Conservation (phyloP, 805 yeast species). For the Kazachstania viticola region DNA sequence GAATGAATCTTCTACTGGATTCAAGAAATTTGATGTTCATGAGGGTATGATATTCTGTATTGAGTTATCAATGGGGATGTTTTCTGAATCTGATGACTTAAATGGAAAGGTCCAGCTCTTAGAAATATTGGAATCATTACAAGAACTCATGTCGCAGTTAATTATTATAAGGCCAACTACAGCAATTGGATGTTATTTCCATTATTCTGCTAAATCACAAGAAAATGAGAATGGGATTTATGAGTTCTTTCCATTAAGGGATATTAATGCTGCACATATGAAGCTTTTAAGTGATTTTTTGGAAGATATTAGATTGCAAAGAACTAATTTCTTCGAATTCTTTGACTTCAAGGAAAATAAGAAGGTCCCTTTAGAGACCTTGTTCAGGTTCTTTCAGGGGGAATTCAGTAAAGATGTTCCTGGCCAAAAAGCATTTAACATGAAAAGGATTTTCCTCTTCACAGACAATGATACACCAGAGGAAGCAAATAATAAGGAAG, state of each 20-base stretch:
- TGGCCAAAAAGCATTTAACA: constrained; percentile 36
- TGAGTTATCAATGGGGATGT: constrained; percentile 41
- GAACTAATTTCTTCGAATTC: constrained; percentile 18
- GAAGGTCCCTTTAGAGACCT: constrained; percentile 27
- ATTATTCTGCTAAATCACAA: constrained; percentile 35
- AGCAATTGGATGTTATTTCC: constrained; percentile 60
- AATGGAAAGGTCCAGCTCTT: constrained; percentile 33
- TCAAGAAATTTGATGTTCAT: constrained; percentile 33
- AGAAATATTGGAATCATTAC: constrained; percentile 45
- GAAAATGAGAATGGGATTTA: constrained; percentile 34
- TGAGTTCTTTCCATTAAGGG: constrained; percentile 40
- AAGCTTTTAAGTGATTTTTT: constrained; percentile 41
- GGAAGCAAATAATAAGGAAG: constrained; percentile 28
- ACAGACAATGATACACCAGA: constrained; percentile 69
- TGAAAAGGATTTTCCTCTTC: constrained; percentile 53
- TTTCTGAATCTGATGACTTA: constrained; percentile 25
- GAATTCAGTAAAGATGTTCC: constrained; percentile 36
- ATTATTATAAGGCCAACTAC: constrained; percentile 56
- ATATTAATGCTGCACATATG: constrained; percentile 46
- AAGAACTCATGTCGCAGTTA: constrained; percentile 52
- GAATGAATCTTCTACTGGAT: constrained; percentile 1
- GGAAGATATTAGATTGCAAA: constrained; percentile 29
- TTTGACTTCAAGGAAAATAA: constrained; percentile 22
- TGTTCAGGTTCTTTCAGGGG: constrained; percentile 43
- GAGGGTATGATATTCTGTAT: constrained; percentile 57